Evolutionary conservation across 2,329 filamentous ascomycete genomes (phyloP).

Genomic region (Dactylellina cionopaga): DNA sequence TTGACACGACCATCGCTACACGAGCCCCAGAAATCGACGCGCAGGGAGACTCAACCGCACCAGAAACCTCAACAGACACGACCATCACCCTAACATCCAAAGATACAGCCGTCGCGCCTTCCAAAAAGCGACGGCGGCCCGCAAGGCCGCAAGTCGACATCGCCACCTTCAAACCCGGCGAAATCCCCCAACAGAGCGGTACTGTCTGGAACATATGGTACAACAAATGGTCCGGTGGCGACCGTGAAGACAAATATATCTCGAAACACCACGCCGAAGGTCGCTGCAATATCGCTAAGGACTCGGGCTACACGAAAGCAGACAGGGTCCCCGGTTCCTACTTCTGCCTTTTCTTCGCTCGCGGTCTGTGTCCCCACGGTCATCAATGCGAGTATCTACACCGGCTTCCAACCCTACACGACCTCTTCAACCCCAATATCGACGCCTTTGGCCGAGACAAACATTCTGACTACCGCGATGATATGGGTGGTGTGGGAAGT

Average conservation of each 20-base stretch:
- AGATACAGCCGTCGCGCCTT: constrained; percentile 64
- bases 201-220: constrained; percentile 99
- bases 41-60: constrained; percentile 37
- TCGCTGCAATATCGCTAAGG: constrained; percentile 85
- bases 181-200: constrained; percentile 89
- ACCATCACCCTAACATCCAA: constrained; percentile 42
- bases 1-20: constrained; percentile 35
- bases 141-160: constrained; percentile 89
- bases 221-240: constrained; percentile 97
- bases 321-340: constrained; percentile 81
- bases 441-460: constrained; percentile 97
- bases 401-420: constrained; percentile 83
- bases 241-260: constrained; percentile 89
- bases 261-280: constrained; percentile 83
- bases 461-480: constrained; percentile 89
- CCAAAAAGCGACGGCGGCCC: constrained; percentile 82
- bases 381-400: constrained; percentile 95
- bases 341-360: constrained; percentile 91
- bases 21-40: constrained; percentile 36
- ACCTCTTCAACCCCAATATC: constrained; percentile 91
- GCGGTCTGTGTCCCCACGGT: constrained; percentile 83
- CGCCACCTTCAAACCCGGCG: constrained; percentile 76
- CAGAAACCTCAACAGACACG: constrained; percentile 29
- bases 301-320: constrained; percentile 80
- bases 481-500: constrained; percentile 95